A percentile compares a stretch with the other conserved stretches of the same genome.
Evolutionary conservation across 768 basidiomycete genomes (phyloP).

Genomic region (Serendipita vermifera): DNA sequence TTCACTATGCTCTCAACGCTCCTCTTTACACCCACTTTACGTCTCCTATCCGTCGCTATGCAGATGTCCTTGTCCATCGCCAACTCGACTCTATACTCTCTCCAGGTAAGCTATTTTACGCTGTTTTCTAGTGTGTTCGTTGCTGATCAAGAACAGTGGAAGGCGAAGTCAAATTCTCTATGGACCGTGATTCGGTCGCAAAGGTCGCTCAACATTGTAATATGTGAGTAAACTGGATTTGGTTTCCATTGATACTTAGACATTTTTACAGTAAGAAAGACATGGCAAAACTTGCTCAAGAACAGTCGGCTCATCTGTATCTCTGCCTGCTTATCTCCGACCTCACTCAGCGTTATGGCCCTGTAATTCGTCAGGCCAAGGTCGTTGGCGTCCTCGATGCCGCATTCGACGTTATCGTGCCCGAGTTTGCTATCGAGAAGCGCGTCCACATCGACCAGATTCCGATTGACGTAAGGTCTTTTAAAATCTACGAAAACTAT

Average conservation of each 20-base stretch:
- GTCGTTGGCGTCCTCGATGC: conserved; percentile 95
- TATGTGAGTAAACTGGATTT: conserved; percentile 42
- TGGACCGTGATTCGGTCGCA: conserved; percentile 96
- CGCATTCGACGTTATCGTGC: conserved; percentile 91
- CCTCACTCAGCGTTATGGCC: conserved; percentile 86
- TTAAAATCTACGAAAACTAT: background rate
- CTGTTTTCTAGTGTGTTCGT: conserved; percentile 9
- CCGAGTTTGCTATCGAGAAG: conserved; percentile 98
- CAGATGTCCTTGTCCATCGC: conserved; percentile 90
- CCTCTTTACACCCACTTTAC: conserved; percentile 93
- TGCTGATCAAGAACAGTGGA: conserved; percentile 13
- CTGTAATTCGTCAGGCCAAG: conserved; percentile 88
- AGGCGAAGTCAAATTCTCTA: conserved; percentile 81
- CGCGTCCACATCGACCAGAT: conserved; percentile 97
- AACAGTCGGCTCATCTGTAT: conserved; percentile 92
- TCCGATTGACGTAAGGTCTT: conserved; percentile 74
- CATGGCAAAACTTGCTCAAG: conserved; percentile 82
- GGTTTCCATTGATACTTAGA: background rate
- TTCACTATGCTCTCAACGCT: conserved; percentile 78
- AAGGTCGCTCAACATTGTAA: conserved; percentile 98
- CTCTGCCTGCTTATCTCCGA: conserved; percentile 90
- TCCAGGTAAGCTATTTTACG: conserved; percentile 34
- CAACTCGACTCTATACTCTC: conserved; percentile 83
- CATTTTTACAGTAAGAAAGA: conserved; percentile 58
- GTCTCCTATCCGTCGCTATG: conserved; percentile 84